Conservation (phyloP, 1,284 basidiomycete genomes). For the Rhizoctonia solani region DNA sequence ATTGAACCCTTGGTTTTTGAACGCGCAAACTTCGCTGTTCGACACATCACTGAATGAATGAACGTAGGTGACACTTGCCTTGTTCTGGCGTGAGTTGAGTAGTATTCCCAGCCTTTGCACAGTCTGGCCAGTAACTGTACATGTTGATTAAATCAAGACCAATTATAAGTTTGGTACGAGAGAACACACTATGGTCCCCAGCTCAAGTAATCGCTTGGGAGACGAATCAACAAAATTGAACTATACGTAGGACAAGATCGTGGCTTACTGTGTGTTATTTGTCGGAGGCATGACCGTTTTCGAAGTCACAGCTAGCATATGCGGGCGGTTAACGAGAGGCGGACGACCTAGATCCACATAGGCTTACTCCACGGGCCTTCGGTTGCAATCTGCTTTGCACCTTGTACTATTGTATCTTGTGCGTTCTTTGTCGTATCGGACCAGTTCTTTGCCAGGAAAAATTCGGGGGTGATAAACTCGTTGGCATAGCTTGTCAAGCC, state of each 20-base stretch:
- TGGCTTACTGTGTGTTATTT: constrained; percentile 39
- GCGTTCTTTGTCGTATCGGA: constrained; percentile 49
- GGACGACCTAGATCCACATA: not conserved
- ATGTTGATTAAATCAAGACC: not conserved
- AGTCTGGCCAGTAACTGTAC: constrained; percentile 38
- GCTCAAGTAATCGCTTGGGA: constrained; percentile 38
- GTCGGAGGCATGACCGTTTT: constrained; percentile 45
- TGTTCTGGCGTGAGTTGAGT: constrained; percentile 38
- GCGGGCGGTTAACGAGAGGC: not conserved
- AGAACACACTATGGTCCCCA: constrained; percentile 38
- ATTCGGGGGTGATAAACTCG: constrained; percentile 58
- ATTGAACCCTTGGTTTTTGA: too few relatives aligned
- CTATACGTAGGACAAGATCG: not conserved
- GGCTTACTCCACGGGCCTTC: constrained; percentile 61
- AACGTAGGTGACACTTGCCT: constrained; percentile 31
- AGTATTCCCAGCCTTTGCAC: constrained; percentile 37
- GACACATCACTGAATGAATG: too few relatives aligned
- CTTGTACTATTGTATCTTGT: constrained; percentile 51
- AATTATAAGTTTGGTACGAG: not conserved
- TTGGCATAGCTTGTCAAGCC: constrained; percentile 52
- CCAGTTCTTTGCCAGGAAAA: constrained; percentile 48
- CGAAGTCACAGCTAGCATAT: constrained; percentile 34
- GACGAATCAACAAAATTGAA: not conserved
- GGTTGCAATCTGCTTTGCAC: constrained; percentile 52
- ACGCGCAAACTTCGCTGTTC: too few relatives aligned